Evolutionary conservation across 768 basidiomycete genomes (phyloP), one percentile per base, ranked within the genome.

Genomic region (Tricholomella constricta): DNA sequence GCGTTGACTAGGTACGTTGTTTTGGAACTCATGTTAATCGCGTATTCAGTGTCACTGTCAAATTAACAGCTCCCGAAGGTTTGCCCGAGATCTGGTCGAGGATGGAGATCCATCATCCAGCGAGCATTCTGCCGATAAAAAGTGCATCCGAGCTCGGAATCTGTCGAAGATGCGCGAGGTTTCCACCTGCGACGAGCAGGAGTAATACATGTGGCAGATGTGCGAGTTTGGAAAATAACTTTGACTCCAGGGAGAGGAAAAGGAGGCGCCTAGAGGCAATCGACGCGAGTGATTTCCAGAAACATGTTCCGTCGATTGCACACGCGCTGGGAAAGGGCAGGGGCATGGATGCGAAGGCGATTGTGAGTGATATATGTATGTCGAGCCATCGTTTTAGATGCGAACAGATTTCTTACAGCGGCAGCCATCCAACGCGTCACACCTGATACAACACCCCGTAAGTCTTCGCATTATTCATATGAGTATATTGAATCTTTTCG

Each of bases 101-200:
- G 22, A 57, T 57, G 51, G 55, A 52, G 25, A 32, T 52, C 8
- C 37, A 11, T 25, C 14, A 23, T 38, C 36, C 46, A 45, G 34
- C 36, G 23, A 17, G 22, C 37, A 25, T 10, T 1, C 37, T 20
- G 19, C 23, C 20, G 6, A 36, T 44, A 25, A 7, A 10, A 22
- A 45, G 19, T 14, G 7, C 41, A 11, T 34, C 19, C 11, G 38
- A 32, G 12, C 17, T 12, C 5, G 31, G 14, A 8, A 32, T 31
- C 25, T 58, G 56, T 25, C 2, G 20, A 14, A 36, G 40, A 44
- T 58, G 57, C 43, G 47, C 35, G 23, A 25, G 25, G 42, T 7
- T 37, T 6, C 17, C 49, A 35, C 19, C 48, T 19, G 22, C 23
- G 6, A 17, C 12, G 8, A 34, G 9, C 6, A 34, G 25, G 19